Conservation (phyloP, 495 filamentous ascomycete species). For the Baudoinia panamericana region DNA sequence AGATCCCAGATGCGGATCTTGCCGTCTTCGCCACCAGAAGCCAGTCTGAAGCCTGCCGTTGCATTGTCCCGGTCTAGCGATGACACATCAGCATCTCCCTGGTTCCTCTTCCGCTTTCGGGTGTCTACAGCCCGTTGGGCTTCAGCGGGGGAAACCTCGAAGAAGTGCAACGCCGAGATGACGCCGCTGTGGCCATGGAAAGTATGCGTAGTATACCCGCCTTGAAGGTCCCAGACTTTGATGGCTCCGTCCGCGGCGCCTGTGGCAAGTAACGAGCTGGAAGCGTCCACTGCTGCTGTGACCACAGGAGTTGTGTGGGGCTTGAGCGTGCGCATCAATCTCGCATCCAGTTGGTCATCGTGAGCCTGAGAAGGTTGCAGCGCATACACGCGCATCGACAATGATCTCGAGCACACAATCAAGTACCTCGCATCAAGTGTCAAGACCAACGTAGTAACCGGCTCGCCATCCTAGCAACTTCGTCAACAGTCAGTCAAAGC, state of each 20-base stretch:
- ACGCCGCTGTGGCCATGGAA: constrained; percentile 85
- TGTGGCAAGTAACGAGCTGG: constrained; percentile 80
- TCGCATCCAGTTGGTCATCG: constrained; percentile 41
- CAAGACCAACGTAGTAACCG: constrained; percentile 73
- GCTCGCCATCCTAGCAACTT: constrained; percentile 67
- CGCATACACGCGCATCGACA: constrained; percentile 84
- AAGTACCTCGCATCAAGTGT: constrained; percentile 79
- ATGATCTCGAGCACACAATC: constrained; percentile 78
- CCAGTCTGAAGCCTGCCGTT: constrained; percentile 57
- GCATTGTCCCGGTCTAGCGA: constrained; percentile 30
- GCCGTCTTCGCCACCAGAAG: constrained; percentile 85
- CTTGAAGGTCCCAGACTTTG: constrained; percentile 92
- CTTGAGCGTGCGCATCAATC: constrained; percentile 66
- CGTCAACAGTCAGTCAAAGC: constrained; percentile 24
- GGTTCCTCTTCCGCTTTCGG: constrained; percentile 36
- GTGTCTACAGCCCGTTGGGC: constrained; percentile 32
- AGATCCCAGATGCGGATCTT: constrained; percentile 86
- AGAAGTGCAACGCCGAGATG: constrained; percentile 83
- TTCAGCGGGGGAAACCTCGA: constrained; percentile 45
- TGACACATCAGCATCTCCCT: constrained; percentile 34
- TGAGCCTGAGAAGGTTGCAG: constrained; percentile 45
- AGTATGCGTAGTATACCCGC: constrained; percentile 86
- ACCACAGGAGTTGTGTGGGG: constrained; percentile 85
- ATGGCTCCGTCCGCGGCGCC: constrained; percentile 82
- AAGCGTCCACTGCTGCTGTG: constrained; percentile 66